Percentiles rank a stretch among this genome's conserved stretches.
These are phyloP conservation scores for Phylloporus sp. DNA, from an alignment of 768 basidiomycete genomes.

Conservation along the genomic window DNA sequence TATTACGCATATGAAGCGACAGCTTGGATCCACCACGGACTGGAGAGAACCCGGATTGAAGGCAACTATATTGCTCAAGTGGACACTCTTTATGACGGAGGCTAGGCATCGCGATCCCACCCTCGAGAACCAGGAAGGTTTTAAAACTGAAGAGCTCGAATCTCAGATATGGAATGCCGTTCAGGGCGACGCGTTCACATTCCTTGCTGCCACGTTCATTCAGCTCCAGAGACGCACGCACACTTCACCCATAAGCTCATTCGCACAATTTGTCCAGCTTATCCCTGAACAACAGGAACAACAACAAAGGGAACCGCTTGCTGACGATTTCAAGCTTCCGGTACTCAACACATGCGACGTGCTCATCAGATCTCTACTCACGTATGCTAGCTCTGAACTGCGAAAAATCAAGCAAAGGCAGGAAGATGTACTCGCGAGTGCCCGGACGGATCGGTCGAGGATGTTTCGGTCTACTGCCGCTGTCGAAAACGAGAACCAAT, in stretches of 20 bases:
- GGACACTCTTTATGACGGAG: conserved; percentile 83
- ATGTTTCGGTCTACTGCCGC: conserved; percentile 42
- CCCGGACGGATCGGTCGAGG: conserved; percentile 60
- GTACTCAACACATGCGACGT: conserved; percentile 66
- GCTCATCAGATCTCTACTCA: conserved; percentile 67
- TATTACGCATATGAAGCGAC: conserved; percentile 57
- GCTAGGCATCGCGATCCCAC: conserved; percentile 63
- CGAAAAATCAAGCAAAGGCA: conserved; percentile 87
- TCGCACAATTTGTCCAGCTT: conserved; percentile 38
- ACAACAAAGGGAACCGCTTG: conserved; percentile 35
- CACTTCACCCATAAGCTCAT: conserved; percentile 33
- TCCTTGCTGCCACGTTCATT: conserved; percentile 58
- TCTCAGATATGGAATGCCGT: conserved; percentile 79
- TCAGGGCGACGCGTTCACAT: conserved; percentile 76
- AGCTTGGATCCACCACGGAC: conserved; percentile 44
- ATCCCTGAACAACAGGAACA: conserved; percentile 35
- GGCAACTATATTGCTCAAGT: conserved; percentile 74
- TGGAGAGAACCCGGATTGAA: conserved; percentile 75
- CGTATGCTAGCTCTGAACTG: conserved; percentile 74
- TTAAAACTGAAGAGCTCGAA: conserved; percentile 77
- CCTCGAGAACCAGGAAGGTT: conserved; percentile 61
- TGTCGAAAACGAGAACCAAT: conserved; percentile 42
- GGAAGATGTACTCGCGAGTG: conserved; percentile 75
- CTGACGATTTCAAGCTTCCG: conserved; percentile 45
- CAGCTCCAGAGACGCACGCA: conserved; percentile 44